Evolutionary conservation across 306 rosid genomes (phyloP).

Genomic region (Cicer bijugum): DNA sequence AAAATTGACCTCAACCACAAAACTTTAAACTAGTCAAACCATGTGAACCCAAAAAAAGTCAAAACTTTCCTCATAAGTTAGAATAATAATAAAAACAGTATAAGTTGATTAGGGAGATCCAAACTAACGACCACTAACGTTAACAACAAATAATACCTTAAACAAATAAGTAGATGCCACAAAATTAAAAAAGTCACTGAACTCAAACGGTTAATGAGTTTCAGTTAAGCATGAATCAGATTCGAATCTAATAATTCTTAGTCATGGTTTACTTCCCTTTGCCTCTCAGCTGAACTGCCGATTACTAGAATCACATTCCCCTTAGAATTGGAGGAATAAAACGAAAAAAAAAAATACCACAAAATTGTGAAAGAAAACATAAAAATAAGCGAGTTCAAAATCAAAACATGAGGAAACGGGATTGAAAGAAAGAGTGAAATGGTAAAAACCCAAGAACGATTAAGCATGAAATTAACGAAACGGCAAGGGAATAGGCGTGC

Average conservation of each 20-base stretch:
- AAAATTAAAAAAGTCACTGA: background rate
- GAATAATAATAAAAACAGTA: background rate
- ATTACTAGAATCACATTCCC: too few relatives aligned
- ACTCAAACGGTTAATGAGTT: too few relatives aligned
- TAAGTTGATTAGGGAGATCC: conserved; percentile 5
- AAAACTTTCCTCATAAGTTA: conserved; percentile 8
- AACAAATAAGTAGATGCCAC: conserved; percentile 4
- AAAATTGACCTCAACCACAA: conserved; percentile 27
- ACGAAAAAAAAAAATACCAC: too few relatives aligned
- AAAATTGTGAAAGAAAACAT: background rate
- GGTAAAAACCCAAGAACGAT: background rate
- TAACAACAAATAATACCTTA: background rate
- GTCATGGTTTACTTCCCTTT: too few relatives aligned
- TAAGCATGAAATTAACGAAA: conserved; percentile 11
- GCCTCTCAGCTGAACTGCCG: too few relatives aligned
- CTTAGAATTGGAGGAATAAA: too few relatives aligned
- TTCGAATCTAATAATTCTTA: too few relatives aligned
- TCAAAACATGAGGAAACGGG: conserved; percentile 19
- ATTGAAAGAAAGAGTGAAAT: conserved; percentile 1
- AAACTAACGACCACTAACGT: background rate
- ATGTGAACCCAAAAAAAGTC: conserved; percentile 12
- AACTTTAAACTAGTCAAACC: conserved; percentile 3
- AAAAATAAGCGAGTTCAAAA: background rate
- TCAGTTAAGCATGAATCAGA: too few relatives aligned
- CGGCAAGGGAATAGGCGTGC: background rate